Evolutionary conservation across 345 rosid species (phyloP).

Genomic region (Eutrema japonicum): DNA sequence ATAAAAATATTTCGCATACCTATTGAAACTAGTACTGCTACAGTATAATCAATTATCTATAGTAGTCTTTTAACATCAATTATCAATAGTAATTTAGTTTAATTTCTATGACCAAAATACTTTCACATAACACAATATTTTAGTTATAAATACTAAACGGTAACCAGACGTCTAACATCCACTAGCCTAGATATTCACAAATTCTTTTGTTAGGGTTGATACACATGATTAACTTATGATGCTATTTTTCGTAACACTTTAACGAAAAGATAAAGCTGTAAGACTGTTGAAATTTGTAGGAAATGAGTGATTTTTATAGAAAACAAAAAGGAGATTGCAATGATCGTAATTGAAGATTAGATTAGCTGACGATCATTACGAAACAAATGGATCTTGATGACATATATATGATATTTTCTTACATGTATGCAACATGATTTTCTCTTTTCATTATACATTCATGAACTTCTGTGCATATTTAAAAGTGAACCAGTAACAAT

Average conservation of each 20-base stretch:
- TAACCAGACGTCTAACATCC: not conserved
- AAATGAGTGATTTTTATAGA: constrained; percentile 42
- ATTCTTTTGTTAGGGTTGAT: constrained; percentile 32
- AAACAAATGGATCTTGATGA: not conserved
- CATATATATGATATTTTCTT: constrained; percentile 3
- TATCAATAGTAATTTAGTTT: not conserved
- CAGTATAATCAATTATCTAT: not conserved
- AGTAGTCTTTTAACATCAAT: not conserved
- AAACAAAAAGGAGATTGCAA: constrained; percentile 44
- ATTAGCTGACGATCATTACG: constrained; percentile 33
- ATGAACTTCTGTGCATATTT: constrained; percentile 28
- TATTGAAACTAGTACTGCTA: not conserved
- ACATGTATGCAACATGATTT: constrained; percentile 21
- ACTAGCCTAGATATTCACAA: constrained; percentile 31
- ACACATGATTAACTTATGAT: constrained; percentile 47
- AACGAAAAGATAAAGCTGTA: constrained; percentile 36
- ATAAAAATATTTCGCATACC: not conserved
- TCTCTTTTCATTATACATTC: not conserved
- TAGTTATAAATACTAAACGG: constrained; percentile 5
- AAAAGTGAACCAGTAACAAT: constrained; percentile 11
- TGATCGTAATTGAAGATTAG: constrained; percentile 34
- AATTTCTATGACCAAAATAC: not conserved
- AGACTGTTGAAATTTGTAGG: constrained; percentile 30
- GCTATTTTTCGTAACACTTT: constrained; percentile 31
- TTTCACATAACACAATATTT: not conserved